Evolutionary conservation across 2,329 filamentous ascomycete species (phyloP).

Genomic region (Aspergillus sclerotialis): DNA sequence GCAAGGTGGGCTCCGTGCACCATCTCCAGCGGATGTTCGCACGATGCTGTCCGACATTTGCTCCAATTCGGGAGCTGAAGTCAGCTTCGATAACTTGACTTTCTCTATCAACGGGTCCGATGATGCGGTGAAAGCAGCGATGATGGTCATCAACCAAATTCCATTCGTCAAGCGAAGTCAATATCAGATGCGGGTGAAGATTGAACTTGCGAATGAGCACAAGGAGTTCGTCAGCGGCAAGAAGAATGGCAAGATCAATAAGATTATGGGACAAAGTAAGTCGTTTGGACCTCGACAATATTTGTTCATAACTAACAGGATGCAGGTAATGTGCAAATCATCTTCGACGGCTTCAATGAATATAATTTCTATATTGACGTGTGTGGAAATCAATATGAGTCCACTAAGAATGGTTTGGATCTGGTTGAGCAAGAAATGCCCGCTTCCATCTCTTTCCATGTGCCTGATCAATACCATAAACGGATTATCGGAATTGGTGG

Average conservation of each 20-base stretch:
- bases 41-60: constrained; percentile 94
- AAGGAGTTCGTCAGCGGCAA: constrained; percentile 99
- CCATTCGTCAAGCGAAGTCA: constrained; percentile 79
- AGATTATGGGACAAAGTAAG: constrained; percentile 96
- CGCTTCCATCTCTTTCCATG: constrained; percentile 97
- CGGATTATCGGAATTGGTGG: constrained; percentile 98
- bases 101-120: constrained; percentile 95
- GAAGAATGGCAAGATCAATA: constrained; percentile 99
- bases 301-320: constrained; percentile 2
- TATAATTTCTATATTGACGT: constrained; percentile 99
- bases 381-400: constrained; percentile 83
- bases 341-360: constrained; percentile 98
- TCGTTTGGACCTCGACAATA: constrained; percentile 6
- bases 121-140: constrained; percentile 90
- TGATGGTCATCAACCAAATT: constrained; percentile 87
- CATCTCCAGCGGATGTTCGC: constrained; percentile 63
- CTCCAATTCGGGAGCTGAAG: constrained; percentile 89
- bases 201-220: constrained; percentile 97
- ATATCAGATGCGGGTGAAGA: constrained; percentile 94
- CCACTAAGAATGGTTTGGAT: constrained; percentile 84
- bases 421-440: constrained; percentile 99
- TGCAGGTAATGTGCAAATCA: constrained; percentile 86
- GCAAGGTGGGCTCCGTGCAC: constrained; percentile 53
- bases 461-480: constrained; percentile 98
- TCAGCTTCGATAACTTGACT: constrained; percentile 87